Percentiles rank a stretch among this genome's conserved stretches.
phyloP scores from a whole-genome alignment of 2,329 filamentous ascomycete genomes.

The Aspergillus persii region DNA sequence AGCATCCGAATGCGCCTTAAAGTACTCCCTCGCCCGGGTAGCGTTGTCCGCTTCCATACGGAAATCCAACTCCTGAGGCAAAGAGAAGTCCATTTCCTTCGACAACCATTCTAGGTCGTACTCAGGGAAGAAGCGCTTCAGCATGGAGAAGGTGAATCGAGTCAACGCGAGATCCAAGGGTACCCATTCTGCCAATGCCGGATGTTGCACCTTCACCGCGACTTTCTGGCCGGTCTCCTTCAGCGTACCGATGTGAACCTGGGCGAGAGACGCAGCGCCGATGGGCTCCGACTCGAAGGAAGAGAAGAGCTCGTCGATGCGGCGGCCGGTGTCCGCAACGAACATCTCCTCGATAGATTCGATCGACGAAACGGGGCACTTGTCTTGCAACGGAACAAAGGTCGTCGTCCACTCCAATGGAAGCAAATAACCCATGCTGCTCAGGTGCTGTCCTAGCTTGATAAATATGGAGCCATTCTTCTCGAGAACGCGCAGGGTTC shows the following conservation, averaged over 20 bases:
- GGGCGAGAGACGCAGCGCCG: slow-evolving; percentile 88
- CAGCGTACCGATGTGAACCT: slow-evolving; percentile 85
- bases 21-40: slow-evolving; percentile 73
- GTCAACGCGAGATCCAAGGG: slow-evolving; percentile 84
- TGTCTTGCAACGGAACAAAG: slow-evolving; percentile 93
- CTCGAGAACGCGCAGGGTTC: slow-evolving; percentile 83
- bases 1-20: slow-evolving; percentile 68
- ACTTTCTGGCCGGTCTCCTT: slow-evolving; percentile 81
- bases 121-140: slow-evolving; percentile 93
- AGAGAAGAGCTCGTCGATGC: slow-evolving; percentile 79
- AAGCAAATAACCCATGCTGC: slow-evolving; percentile 91
- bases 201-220: slow-evolving; percentile 96
- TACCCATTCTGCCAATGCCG: slow-evolving; percentile 82
- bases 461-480: slow-evolving; percentile 98
- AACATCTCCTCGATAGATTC: slow-evolving; percentile 88
- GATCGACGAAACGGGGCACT: slow-evolving; percentile 87
- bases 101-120: slow-evolving; percentile 97
- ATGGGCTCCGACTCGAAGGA: slow-evolving; percentile 79
- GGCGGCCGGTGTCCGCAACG: slow-evolving; percentile 72
- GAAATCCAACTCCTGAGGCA: slow-evolving; percentile 92
- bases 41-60: slow-evolving; percentile 82
- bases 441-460: slow-evolving; percentile 93
- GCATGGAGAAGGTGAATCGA: slow-evolving; percentile 79
- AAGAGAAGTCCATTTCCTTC: slow-evolving; percentile 83
- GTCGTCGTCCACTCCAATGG: slow-evolving; percentile 91